phyloP scores from a whole-genome alignment of 2,329 filamentous ascomycete genomes.

The Colletotrichum spinosum region DNA sequence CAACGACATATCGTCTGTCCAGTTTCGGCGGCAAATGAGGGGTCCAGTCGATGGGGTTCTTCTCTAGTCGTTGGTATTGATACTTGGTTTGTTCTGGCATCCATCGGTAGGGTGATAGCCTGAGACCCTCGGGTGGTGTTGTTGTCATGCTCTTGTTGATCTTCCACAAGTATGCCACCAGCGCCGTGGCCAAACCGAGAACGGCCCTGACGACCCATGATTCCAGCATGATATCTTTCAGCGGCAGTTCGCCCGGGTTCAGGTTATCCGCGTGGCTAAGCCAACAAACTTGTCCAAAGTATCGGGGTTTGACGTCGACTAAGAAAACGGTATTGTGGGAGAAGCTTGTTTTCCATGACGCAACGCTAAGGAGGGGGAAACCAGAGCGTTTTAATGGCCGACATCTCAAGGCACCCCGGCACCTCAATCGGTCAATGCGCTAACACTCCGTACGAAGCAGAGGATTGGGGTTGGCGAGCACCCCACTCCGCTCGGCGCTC shows the following conservation, averaged over 20 bases:
- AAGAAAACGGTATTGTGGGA: not conserved
- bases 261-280: too few relatives aligned
- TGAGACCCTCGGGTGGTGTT: slow-evolving; percentile 50
- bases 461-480: too few relatives aligned
- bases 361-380: slow-evolving; percentile 10
- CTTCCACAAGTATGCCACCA: slow-evolving; percentile 49
- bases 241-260: too few relatives aligned
- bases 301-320: too few relatives aligned
- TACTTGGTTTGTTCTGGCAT: slow-evolving; percentile 49
- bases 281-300: too few relatives aligned
- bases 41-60: slow-evolving; percentile 52
- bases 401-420: too few relatives aligned
- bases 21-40: slow-evolving; percentile 53
- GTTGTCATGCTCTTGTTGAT: slow-evolving; percentile 51
- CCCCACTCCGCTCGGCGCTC: too few relatives aligned
- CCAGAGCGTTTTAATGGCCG: not conserved
- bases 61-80: slow-evolving; percentile 49
- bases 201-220: slow-evolving; percentile 22
- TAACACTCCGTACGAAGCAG: too few relatives aligned
- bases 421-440: too few relatives aligned
- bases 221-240: slow-evolving; percentile 13
- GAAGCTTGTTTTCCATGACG: slow-evolving; percentile 29
- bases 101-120: slow-evolving; percentile 49
- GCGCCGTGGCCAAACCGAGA: slow-evolving; percentile 16
- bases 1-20: slow-evolving; percentile 57